A percentile compares a stretch with the other conserved stretches of the same genome.
phyloP scores from a whole-genome alignment of 306 rosid genomes.

The Prunus armeniaca region DNA sequence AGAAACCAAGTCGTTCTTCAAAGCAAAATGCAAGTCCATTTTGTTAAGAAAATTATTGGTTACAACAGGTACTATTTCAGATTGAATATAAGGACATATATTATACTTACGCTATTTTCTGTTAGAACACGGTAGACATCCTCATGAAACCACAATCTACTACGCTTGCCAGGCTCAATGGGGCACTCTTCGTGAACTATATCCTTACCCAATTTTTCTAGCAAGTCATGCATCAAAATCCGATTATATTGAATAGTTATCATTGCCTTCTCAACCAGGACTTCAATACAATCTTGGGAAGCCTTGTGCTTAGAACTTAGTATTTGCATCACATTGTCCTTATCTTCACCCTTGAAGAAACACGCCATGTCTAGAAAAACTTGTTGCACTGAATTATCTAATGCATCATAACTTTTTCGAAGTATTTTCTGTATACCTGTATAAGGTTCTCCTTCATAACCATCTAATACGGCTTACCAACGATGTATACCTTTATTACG shows the following conservation, averaged over 20 bases:
- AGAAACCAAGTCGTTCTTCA: background rate
- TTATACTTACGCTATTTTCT: background rate
- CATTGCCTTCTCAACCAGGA: background rate
- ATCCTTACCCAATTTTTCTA: conserved; percentile 39
- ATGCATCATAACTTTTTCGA: conserved; percentile 30
- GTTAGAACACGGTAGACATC: conserved; percentile 20
- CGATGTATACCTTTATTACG: conserved; percentile 4
- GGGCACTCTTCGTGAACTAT: conserved; percentile 23
- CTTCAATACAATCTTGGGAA: background rate
- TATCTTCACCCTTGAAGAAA: conserved; percentile 25
- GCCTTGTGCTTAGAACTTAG: conserved; percentile 23
- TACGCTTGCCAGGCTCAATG: conserved; percentile 18
- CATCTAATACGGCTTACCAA: conserved; percentile 33
- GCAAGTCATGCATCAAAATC: conserved; percentile 39
- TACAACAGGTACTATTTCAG: too few species aligned
- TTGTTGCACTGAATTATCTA: conserved; percentile 8
- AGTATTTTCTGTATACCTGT: conserved; percentile 34
- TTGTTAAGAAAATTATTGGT: background rate
- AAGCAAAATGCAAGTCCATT: background rate
- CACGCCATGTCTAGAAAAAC: conserved; percentile 42
- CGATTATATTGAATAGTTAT: conserved; percentile 4
- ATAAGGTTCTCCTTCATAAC: conserved; percentile 27
- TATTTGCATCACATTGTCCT: conserved; percentile 32
- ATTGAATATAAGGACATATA: background rate
- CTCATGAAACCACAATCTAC: conserved; percentile 31